Percentiles rank a stretch among this genome's conserved stretches.
Conservation (phyloP, 805 yeast genomes). For the Komagataella phaffii region DNA sequence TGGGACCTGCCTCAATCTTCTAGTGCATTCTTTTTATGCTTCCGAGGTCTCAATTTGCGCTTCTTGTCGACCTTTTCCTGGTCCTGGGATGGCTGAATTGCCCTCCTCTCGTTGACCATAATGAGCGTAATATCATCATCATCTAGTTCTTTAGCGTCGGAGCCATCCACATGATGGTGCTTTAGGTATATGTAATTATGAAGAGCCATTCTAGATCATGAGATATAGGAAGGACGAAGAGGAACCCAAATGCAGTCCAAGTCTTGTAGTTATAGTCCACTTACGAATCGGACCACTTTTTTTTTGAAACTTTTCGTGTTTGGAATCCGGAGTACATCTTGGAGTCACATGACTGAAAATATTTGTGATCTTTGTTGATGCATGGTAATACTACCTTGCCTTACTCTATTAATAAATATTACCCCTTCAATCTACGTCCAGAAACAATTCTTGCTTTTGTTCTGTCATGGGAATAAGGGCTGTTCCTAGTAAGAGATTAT, state of each 20-base stretch:
- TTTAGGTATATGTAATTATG: constrained; percentile 29
- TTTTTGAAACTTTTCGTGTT: not conserved
- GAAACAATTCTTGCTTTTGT: not conserved
- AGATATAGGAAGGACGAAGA: not conserved
- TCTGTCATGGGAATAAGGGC: not conserved
- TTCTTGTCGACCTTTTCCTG: not conserved
- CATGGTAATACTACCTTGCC: not conserved
- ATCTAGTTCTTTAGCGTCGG: not conserved
- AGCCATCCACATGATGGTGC: constrained; percentile 9
- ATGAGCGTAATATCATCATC: not conserved
- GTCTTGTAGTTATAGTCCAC: not conserved
- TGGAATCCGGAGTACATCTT: not conserved
- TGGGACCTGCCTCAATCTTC: not conserved
- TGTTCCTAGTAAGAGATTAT: not conserved
- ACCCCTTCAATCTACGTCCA: not conserved
- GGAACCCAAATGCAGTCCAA: not conserved
- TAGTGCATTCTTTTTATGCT: not conserved
- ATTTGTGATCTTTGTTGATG: not conserved
- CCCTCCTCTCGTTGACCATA: not conserved
- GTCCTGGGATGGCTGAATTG: not conserved
- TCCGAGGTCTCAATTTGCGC: not conserved
- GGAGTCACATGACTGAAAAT: not conserved
- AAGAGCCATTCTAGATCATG: constrained; percentile 21
- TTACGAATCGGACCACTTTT: not conserved
- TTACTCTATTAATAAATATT: not conserved